Evolutionary conservation across 1,139 yeast genomes (phyloP).

Genomic region (Candida sp.): DNA sequence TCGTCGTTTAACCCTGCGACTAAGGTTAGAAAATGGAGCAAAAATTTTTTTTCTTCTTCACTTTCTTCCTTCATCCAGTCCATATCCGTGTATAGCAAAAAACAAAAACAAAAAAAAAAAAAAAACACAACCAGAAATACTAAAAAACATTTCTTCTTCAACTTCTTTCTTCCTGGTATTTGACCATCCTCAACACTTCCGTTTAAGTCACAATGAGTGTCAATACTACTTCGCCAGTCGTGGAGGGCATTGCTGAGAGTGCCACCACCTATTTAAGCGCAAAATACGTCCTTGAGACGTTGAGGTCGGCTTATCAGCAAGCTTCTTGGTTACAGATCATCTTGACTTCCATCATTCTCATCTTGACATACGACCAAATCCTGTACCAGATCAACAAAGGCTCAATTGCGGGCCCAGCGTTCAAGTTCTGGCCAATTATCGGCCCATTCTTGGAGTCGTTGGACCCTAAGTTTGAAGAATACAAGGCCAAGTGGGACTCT

Average conservation of each 20-base stretch:
- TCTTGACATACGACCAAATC: conserved; percentile 79
- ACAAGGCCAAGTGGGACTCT: conserved; percentile 90
- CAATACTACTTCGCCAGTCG: conserved; percentile 19
- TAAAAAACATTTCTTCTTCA: background rate
- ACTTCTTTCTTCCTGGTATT: background rate
- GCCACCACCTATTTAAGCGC: conserved; percentile 9
- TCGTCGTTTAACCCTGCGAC: background rate
- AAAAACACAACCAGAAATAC: background rate
- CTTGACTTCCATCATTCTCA: conserved; percentile 51
- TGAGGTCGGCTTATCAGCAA: conserved; percentile 8
- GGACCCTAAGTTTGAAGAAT: conserved; percentile 96
- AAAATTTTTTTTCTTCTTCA: background rate
- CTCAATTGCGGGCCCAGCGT: conserved; percentile 84
- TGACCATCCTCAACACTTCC: background rate
- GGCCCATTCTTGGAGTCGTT: conserved; percentile 97
- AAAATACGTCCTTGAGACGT: conserved; percentile 2
- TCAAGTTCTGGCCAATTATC: conserved; percentile 90
- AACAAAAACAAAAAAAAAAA: background rate
- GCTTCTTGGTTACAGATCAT: conserved; percentile 48
- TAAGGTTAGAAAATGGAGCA: background rate
- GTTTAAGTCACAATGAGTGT: conserved; percentile 14
- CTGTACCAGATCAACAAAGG: conserved; percentile 82
- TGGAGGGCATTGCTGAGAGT: conserved; percentile 10
- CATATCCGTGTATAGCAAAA: background rate
- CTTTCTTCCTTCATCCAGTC: background rate